phyloP scores from a whole-genome alignment of 2,329 filamentous ascomycete species.

The Sclerotinia spermophila region DNA sequence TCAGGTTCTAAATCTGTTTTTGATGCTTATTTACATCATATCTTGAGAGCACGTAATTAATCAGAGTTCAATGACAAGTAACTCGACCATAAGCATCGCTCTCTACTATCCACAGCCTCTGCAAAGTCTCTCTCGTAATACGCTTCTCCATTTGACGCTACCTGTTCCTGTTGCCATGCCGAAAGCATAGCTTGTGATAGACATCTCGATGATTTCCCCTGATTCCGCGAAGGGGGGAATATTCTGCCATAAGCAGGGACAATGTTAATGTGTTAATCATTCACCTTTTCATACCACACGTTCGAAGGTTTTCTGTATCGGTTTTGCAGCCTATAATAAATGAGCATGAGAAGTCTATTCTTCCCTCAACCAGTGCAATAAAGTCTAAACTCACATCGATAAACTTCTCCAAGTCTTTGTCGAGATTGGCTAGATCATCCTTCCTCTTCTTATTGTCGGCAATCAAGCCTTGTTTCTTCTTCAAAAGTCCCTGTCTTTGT shows the following conservation, averaged over 20 bases:
- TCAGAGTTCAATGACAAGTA: background rate
- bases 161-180: background rate
- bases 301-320: slow-evolving; percentile 81
- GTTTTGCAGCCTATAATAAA: slow-evolving; percentile 67
- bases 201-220: background rate
- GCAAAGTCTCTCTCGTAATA: background rate
- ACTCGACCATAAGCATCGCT: background rate
- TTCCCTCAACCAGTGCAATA: background rate
- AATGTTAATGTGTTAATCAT: background rate
- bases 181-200: background rate
- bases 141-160: too few relatives aligned
- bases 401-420: slow-evolving; percentile 89
- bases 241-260: background rate
- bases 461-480: slow-evolving; percentile 65
- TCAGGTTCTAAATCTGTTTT: background rate
- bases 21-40: slow-evolving; percentile 1
- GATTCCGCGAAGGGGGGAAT: background rate
- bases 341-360: slow-evolving; percentile 10
- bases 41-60: background rate
- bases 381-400: slow-evolving; percentile 63
- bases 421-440: slow-evolving; percentile 85
- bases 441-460: slow-evolving; percentile 87
- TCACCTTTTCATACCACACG: slow-evolving; percentile 50
- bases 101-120: background rate
- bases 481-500: slow-evolving; percentile 72